Conservation (phyloP, 1,284 basidiomycete genomes). For the Sporisorium scitamineum region DNA sequence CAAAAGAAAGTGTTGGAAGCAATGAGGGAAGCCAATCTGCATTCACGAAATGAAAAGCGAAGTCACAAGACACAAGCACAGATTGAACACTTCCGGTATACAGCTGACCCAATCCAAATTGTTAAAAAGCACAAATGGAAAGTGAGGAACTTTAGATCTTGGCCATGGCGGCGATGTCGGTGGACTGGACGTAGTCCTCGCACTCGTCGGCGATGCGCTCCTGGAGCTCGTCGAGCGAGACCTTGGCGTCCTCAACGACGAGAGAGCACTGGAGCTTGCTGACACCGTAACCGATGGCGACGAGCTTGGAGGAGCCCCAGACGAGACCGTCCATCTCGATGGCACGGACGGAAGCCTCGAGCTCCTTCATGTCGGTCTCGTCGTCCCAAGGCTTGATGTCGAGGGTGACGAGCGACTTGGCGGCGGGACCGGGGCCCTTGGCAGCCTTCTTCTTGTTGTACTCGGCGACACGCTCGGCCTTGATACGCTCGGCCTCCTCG, state of each 20-base stretch:
- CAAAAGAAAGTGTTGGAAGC: background rate
- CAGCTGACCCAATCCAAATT: conserved; percentile 15
- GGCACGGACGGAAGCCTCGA: conserved; percentile 86
- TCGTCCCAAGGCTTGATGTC: conserved; percentile 99
- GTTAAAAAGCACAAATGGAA: background rate
- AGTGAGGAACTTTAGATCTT: conserved; percentile 60
- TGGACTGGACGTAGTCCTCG: conserved; percentile 95
- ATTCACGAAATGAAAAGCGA: background rate
- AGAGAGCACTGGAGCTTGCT: conserved; percentile 92
- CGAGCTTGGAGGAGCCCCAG: conserved; percentile 88
- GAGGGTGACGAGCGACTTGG: conserved; percentile 89
- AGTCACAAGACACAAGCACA: background rate
- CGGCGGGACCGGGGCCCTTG: conserved; percentile 77
- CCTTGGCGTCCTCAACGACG: conserved; percentile 95
- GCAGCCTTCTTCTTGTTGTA: conserved; percentile 93
- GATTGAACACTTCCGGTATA: conserved; percentile 28
- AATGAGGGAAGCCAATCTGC: conserved; percentile 26
- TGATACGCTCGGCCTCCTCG: conserved; percentile 91
- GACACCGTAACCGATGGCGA: conserved; percentile 94
- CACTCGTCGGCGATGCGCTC: conserved; percentile 72
- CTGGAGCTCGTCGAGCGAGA: conserved; percentile 94
- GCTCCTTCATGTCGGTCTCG: conserved; percentile 92
- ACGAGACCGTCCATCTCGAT: conserved; percentile 92
- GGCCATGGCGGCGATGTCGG: conserved; percentile 74
- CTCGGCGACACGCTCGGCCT: conserved; percentile 92